Percentiles rank a stretch among this genome's conserved stretches.
phyloP scores from a whole-genome alignment of 257 asterid genomes.

The Ajuga chamaepitys region DNA sequence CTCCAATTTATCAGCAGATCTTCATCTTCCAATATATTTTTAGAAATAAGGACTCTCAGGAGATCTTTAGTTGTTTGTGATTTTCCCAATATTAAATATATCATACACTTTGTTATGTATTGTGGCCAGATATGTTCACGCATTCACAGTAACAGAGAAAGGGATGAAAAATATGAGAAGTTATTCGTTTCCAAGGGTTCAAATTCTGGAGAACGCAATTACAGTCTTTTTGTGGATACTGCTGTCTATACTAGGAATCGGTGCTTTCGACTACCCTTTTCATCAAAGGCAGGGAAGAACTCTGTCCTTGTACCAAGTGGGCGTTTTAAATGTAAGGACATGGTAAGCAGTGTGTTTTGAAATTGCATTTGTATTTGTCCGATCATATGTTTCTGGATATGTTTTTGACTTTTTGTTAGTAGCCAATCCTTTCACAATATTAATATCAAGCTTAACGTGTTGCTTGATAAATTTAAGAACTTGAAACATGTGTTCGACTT shows the following conservation, averaged over 20 bases:
- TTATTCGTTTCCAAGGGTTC: slow-evolving; percentile 65
- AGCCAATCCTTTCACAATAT: not conserved
- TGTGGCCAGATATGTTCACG: slow-evolving; percentile 69
- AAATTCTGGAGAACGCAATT: slow-evolving; percentile 33
- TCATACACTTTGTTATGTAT: slow-evolving; percentile 9
- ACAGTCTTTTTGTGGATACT: slow-evolving; percentile 74
- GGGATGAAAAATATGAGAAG: slow-evolving; percentile 46
- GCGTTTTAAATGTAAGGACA: slow-evolving; percentile 77
- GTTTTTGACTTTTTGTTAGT: not conserved
- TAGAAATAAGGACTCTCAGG: not conserved
- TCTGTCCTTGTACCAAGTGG: slow-evolving; percentile 84
- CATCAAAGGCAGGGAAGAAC: slow-evolving; percentile 91
- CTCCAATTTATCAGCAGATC: not conserved
- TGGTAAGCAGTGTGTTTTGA: slow-evolving; percentile 44
- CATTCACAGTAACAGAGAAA: slow-evolving; percentile 49
- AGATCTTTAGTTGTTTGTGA: not conserved
- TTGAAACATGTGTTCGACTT: slow-evolving; percentile 4
- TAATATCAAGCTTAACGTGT: not conserved
- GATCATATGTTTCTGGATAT: not conserved
- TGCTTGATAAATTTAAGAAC: not conserved
- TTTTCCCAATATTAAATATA: not conserved
- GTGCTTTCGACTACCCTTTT: slow-evolving; percentile 83
- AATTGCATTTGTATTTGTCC: slow-evolving; percentile 1
- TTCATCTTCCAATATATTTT: slow-evolving; percentile 5
- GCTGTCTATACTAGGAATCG: slow-evolving; percentile 97